Evolutionary conservation across 345 rosid species (phyloP), one percentile per base, ranked within the genome.

Genomic region (sweet orange (Citrus sinensis)): DNA sequence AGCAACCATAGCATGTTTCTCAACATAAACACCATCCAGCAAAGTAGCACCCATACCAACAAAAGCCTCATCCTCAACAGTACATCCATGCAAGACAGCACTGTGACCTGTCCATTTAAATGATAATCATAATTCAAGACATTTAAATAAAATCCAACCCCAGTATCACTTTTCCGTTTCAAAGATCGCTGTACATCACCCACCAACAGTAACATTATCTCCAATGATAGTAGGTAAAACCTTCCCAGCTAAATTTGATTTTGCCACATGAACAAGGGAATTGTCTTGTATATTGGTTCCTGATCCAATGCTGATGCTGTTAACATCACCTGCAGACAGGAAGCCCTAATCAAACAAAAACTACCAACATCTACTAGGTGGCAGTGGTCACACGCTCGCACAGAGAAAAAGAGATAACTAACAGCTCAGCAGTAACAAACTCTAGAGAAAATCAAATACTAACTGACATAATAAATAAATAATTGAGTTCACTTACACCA

Each of bases 1-100:
- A 84, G 95, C 93, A 86, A 94, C 92, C 91, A 94, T 91, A 76
- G 89, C 93, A 85, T 94, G 86, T 85, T 94, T 94, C 87, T 92
- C 95, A 78, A 94, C 94, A 87, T 87, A 88, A 80, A 85, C 93
- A 66, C 97, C 98, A 83, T 94, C 98, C 71, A 94, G 89, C 54
- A 94, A 81, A 55, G 92, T 89, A 66, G 98, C 94, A 74, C 95
- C 90, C 89, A 92, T 80, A 67, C 97, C 95, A 76, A 94, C 88
- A 80, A 90, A 92, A 49, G 98, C 91, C 80, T 92, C 96, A 78
- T 94, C 94, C 73, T 90, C 96, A 74, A 94, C 91, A 72, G 92
- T 91, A 83, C 97, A 94, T 55, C 98, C 96, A 87, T 94, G 97
- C 54, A 94, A 83, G 80, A 92, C 90, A 74, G 94, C 92, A 81